Conservation (phyloP, 768 basidiomycete species). For the Podaxis pistillaris region DNA sequence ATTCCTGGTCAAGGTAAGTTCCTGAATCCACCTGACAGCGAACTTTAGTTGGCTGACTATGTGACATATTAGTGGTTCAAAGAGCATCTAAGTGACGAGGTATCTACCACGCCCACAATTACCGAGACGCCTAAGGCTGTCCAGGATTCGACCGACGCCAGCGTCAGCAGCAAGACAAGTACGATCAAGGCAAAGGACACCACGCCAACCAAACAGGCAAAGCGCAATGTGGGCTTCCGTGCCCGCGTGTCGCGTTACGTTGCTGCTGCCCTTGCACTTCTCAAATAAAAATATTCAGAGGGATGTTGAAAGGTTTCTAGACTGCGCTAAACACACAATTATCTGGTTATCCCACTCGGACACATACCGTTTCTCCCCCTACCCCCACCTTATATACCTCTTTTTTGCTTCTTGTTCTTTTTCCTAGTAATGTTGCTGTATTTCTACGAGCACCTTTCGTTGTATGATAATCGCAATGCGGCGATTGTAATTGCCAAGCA, state of each 20-base stretch:
- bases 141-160: neutral
- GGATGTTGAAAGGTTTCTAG: slow-evolving; percentile 3
- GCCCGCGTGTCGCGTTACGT: slow-evolving; percentile 14
- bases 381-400: neutral
- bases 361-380: neutral
- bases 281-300: slow-evolving; percentile 10
- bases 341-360: slow-evolving; percentile 1
- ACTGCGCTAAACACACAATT: neutral
- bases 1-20: slow-evolving; percentile 51
- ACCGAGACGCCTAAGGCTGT: slow-evolving; percentile 1
- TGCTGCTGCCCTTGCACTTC: slow-evolving; percentile 13
- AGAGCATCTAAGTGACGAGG: slow-evolving; percentile 26
- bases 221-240: slow-evolving; percentile 8
- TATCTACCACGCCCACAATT: neutral
- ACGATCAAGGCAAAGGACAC: slow-evolving; percentile 1
- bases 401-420: neutral
- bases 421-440: slow-evolving; percentile 8
- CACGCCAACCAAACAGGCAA: neutral
- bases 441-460: slow-evolving; percentile 8
- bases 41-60: neutral
- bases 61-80: slow-evolving; percentile 35
- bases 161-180: slow-evolving; percentile 15
- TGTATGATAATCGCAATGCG: slow-evolving; percentile 4
- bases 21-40: neutral
- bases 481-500: neutral